A percentile compares a stretch with the other conserved stretches of the same genome.
Evolutionary conservation across 148 eudicot genomes (phyloP).

Genomic region (Polygonum aviculare): DNA sequence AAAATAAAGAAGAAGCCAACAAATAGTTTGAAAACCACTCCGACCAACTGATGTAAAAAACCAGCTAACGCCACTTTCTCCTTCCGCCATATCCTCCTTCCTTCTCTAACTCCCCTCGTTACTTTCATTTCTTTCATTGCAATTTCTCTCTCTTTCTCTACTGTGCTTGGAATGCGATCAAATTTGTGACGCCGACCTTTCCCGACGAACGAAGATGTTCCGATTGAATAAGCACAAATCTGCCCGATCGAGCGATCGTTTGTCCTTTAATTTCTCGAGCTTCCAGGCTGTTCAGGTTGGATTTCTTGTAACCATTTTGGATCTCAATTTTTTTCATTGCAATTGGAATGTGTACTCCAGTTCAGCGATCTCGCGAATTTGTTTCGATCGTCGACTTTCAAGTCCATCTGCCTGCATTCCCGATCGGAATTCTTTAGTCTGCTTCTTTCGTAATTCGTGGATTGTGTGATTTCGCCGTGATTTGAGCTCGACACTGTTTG

Average conservation of each 20-base stretch:
- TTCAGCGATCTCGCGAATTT: background rate
- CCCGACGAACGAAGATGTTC: conserved; percentile 35
- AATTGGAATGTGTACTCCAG: background rate
- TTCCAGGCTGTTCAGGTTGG: conserved; percentile 64
- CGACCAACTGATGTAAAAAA: background rate
- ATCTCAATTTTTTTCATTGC: background rate
- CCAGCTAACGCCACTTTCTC: conserved; percentile 13
- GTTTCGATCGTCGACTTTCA: background rate
- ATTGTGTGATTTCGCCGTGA: background rate
- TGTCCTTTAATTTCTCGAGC: conserved; percentile 64
- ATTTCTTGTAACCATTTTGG: background rate
- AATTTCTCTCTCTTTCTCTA: background rate
- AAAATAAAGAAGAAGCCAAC: too few species aligned
- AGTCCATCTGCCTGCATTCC: conserved; percentile 3
- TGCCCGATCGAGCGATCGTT: conserved; percentile 27
- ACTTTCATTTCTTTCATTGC: background rate
- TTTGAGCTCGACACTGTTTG: background rate
- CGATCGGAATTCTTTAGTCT: background rate
- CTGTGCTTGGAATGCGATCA: background rate
- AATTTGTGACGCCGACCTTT: background rate
- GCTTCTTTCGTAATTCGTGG: background rate
- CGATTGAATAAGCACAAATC: conserved; percentile 49
- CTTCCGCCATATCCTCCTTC: conserved; percentile 3
- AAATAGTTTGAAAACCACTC: background rate
- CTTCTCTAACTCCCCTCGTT: background rate